Evolutionary conservation across 306 rosid species (phyloP).

Genomic region (Gynostemma pentaphyllum): DNA sequence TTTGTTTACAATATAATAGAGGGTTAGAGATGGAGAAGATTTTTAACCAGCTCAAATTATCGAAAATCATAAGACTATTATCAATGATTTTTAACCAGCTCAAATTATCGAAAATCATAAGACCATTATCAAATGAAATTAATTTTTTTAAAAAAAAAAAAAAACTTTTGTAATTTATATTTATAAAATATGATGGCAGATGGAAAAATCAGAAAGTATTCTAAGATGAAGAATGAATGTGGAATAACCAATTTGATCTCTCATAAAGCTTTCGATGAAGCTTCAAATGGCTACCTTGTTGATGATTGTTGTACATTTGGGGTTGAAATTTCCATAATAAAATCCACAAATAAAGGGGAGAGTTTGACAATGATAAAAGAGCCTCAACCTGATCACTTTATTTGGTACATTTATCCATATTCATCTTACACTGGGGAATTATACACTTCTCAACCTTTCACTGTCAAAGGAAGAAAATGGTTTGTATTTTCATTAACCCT

Average conservation of each 20-base stretch:
- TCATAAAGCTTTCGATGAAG: background rate
- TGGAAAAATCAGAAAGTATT: background rate
- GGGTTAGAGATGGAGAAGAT: no score
- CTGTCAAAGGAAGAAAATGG: conserved; percentile 9
- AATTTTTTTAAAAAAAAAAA: no score
- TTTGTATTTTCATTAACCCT: background rate
- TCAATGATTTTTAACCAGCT: no score
- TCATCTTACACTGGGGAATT: background rate
- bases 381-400: background rate
- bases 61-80: no score
- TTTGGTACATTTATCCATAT: background rate
- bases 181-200: no score
- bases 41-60: no score
- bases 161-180: no score
- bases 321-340: conserved; percentile 4
- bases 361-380: background rate
- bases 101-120: no score
- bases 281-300: conserved; percentile 8
- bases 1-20: no score
- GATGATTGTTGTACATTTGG: conserved; percentile 2
- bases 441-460: background rate
- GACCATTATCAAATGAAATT: background rate
- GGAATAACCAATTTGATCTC: conserved; percentile 8
- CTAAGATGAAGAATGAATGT: conserved; percentile 3
- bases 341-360: background rate